Evolutionary conservation across 2,329 filamentous ascomycete species (phyloP).

Genomic region (Penicillium sp.): DNA sequence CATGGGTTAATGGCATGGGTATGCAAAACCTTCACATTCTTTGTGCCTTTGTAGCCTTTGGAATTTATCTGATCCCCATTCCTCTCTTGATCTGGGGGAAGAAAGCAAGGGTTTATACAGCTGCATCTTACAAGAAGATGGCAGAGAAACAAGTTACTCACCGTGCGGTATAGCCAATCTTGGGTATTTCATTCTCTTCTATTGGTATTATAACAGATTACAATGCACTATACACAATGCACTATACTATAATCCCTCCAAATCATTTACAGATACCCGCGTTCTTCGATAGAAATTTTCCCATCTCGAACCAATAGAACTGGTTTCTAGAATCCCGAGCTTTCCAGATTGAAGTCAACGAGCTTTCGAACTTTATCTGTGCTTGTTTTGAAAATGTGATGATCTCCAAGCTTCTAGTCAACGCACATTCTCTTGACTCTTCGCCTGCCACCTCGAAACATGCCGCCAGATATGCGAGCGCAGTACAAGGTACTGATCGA

Average conservation of each 20-base stretch:
- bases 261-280: not conserved
- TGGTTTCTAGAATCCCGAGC: constrained; percentile 1
- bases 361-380: constrained; percentile 1
- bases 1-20: constrained; percentile 36
- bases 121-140: constrained; percentile 18
- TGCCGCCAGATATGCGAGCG: constrained; percentile 10
- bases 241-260: not conserved
- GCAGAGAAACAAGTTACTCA: constrained; percentile 18
- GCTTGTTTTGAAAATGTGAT: constrained; percentile 14
- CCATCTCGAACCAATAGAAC: constrained; percentile 12
- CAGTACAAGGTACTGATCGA: constrained; percentile 12
- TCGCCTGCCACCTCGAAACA: constrained; percentile 8
- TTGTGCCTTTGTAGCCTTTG: constrained; percentile 13
- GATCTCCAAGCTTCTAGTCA: not conserved
- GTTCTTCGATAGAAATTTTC: not conserved
- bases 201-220: not conserved
- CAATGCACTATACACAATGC: not conserved
- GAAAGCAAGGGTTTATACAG: constrained; percentile 18
- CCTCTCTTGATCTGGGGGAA: constrained; percentile 28
- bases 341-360: constrained; percentile 5
- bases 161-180: constrained; percentile 8
- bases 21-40: constrained; percentile 24
- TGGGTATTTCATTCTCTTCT: not conserved
- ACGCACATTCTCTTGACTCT: not conserved
- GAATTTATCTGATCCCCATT: constrained; percentile 17